Percentiles rank a stretch among this genome's conserved stretches.
Evolutionary conservation across 2,329 filamentous ascomycete species (phyloP).

Genomic region (Clonostachys byssicola): DNA sequence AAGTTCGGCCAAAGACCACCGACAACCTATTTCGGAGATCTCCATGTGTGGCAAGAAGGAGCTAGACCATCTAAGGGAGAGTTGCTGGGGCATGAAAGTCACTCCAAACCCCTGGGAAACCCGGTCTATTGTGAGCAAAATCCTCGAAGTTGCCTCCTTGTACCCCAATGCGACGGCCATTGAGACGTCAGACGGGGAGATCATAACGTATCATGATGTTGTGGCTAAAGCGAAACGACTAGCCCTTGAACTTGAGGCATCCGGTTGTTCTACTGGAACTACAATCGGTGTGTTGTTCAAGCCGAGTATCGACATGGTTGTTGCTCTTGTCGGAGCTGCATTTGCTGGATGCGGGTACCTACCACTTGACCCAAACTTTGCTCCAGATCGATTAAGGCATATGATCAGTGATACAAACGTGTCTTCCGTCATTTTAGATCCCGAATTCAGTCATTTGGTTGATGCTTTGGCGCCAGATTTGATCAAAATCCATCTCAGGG

Average conservation of each 20-base stretch:
- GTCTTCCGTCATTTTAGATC: neutral
- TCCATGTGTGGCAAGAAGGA: conserved; percentile 13
- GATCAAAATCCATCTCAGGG: neutral
- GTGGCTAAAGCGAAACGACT: neutral
- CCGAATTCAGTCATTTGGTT: neutral
- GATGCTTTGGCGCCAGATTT: neutral
- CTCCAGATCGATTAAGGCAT: conserved; percentile 13
- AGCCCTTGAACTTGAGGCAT: neutral
- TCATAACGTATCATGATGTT: neutral
- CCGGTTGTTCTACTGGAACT: neutral
- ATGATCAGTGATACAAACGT: conserved; percentile 12
- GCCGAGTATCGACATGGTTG: conserved; percentile 13
- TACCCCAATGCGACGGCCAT: neutral
- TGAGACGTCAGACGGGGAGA: neutral
- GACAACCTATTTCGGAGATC: conserved; percentile 14
- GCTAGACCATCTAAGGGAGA: conserved; percentile 9
- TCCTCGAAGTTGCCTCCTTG: neutral
- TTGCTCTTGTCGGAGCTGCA: conserved; percentile 11
- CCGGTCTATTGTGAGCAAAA: conserved; percentile 6
- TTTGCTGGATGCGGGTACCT: conserved; percentile 15
- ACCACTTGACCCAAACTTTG: conserved; percentile 16
- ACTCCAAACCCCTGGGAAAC: conserved; percentile 11
- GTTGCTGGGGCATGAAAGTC: conserved; percentile 11
- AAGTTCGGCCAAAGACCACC: conserved; percentile 15
- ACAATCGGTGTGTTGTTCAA: conserved; percentile 6